Conservation (phyloP, 1,139 yeast species). For the Pichia sp. region DNA sequence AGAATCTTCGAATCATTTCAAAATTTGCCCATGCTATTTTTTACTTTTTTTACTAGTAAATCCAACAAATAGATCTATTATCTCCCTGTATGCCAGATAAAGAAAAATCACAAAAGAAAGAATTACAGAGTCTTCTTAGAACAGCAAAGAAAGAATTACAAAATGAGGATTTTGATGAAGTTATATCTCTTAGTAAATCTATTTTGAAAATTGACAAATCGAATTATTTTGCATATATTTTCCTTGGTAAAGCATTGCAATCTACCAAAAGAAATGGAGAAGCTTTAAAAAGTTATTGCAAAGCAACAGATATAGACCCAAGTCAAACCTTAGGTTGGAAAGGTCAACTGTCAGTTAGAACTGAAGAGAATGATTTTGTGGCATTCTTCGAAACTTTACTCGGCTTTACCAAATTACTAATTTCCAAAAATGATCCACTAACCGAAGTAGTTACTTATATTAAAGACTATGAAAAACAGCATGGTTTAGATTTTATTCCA, state of each 20-base stretch:
- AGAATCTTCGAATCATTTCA: background rate
- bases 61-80: background rate
- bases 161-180: constrained; percentile 11
- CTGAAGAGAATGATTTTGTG: constrained; percentile 34
- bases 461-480: constrained; percentile 31
- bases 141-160: constrained; percentile 8
- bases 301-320: constrained; percentile 53
- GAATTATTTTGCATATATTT: constrained; percentile 60
- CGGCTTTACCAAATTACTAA: constrained; percentile 34
- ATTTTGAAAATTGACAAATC: constrained; percentile 36
- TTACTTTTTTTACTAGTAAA: background rate
- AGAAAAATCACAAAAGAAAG: background rate
- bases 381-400: constrained; percentile 44
- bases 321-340: constrained; percentile 69
- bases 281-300: constrained; percentile 34
- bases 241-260: constrained; percentile 54
- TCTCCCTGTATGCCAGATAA: background rate
- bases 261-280: constrained; percentile 34
- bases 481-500: constrained; percentile 4
- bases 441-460: constrained; percentile 46
- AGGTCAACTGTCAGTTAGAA: constrained; percentile 50
- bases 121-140: constrained; percentile 4
- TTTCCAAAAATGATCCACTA: constrained; percentile 31
- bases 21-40: background rate
- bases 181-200: constrained; percentile 3